Conservation (phyloP, 495 filamentous ascomycete species). For the Aspergillus kassunensis region DNA sequence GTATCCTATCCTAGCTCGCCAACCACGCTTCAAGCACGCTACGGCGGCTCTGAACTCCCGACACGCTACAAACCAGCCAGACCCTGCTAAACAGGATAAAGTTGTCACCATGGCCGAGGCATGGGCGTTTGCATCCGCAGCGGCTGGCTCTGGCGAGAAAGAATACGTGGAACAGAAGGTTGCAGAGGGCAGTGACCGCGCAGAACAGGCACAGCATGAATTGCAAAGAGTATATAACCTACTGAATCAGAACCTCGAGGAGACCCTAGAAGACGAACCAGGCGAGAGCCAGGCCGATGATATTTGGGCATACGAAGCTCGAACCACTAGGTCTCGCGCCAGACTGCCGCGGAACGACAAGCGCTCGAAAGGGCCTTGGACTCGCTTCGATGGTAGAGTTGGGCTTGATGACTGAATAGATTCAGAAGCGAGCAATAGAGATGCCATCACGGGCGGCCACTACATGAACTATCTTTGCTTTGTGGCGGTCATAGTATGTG, state of each 20-base stretch:
- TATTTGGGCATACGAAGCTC: constrained; percentile 37
- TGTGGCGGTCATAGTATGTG: too few relatives aligned
- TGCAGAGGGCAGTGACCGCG: constrained; percentile 28
- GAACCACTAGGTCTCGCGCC: constrained; percentile 19
- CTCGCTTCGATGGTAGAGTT: constrained; percentile 33
- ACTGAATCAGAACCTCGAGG: constrained; percentile 36
- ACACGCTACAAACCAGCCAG: constrained; percentile 11
- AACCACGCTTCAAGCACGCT: constrained; percentile 43
- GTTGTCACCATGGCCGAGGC: constrained; percentile 37
- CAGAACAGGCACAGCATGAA: constrained; percentile 27
- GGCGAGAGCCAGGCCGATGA: constrained; percentile 20
- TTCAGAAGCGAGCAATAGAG: neutral
- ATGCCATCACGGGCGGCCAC: too few relatives aligned
- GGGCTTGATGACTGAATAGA: constrained; percentile 17
- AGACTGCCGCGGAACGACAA: constrained; percentile 22
- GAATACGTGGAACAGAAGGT: constrained; percentile 39
- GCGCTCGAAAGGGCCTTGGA: constrained; percentile 36
- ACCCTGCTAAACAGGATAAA: constrained; percentile 27
- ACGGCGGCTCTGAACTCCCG: constrained; percentile 30
- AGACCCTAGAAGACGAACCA: constrained; percentile 18
- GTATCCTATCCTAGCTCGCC: constrained; percentile 50
- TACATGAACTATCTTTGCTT: too few relatives aligned
- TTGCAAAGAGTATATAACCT: constrained; percentile 32
- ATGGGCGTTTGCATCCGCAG: constrained; percentile 48
- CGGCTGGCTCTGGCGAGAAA: constrained; percentile 30